Base-by-base conservation (phyloP, 352 stramenopile genomes). In the Globisporangium rhizosaccharum region DNA sequence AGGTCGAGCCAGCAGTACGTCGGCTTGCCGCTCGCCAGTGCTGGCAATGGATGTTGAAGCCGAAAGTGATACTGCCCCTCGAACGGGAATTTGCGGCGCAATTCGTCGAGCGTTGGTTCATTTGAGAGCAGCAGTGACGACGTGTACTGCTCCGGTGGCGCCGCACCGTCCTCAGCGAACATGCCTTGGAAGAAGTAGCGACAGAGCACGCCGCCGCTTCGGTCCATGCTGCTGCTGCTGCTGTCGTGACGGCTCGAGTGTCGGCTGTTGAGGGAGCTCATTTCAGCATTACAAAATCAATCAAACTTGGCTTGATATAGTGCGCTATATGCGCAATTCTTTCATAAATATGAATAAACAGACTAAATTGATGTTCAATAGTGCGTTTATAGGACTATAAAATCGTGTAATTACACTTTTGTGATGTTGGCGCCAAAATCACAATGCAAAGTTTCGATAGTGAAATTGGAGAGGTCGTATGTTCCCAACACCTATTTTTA, bases 101-200 rank as follows among this genome's bases (percentile, higher is more conserved):
- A 50, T 57, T 91, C 79, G 0, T 59, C 60, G 18, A 93, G 68
- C 47, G 82, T 92, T 10, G 84, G 80, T 23, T 68, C 61, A 15
- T 66, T 59, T 0, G 81, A 90, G n/a, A 95, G 71, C 57, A 94
- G 56, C 20, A 93, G 49, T 14, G 78, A 80, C 1, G 80, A 91
- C 51, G 67, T 71, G 50, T 73, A 72, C 46, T 79, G 71, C 52
- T 87, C 76, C n/a, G 75, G 59, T 6, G 70, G 65, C 25, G 59
- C 54, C 7, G n/a, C 45, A 11, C 75, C 69, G 7, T 68, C 73
- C 56, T 92, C 82, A 15, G 72, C 71, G 66, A 85, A 62, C 70
- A 79, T 89, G 49, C 79, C 63, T 68, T 90, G 83, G 73, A 93
- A 91, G 59, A 92, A 92, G 67, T 92, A 92, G 59, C 76, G 81